Base-by-base conservation (phyloP, 2,329 filamentous ascomycete genomes). In the Aureobasidium uvarum region DNA sequence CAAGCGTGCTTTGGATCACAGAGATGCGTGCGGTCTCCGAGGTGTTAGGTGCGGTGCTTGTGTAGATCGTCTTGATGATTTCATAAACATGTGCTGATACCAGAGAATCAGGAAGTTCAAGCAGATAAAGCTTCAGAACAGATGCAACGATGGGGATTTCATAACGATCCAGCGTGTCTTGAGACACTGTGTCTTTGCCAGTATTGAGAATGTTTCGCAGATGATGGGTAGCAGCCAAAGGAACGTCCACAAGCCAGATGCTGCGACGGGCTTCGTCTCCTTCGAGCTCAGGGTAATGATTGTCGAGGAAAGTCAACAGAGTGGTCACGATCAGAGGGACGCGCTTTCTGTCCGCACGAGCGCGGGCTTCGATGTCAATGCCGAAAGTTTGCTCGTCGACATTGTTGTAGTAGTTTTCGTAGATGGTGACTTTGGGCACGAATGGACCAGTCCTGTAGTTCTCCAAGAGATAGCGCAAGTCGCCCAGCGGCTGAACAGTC, bases 381-480 rank as follows among this genome's bases (percentile, higher is more conserved):
- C 96, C 95, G 75, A 98, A 99, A 0, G 92, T 96, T 83, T 98
- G 93, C 74, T 97, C 93, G 76, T 97, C 95, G 28, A 97, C 92
- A 70, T 91, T 92, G 78, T 97, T 97, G 81, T 99, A 99, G 80
- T 99, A 99, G 77, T 98, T 99, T 79, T 99, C 95, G 77, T 99
- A 99, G 3, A 92, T 89, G 54, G 92, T 87, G 33, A 98, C 94
- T 72, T 86, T 93, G 10, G 95, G 95, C 60, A 92, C 86, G 75
- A 96, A 99, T 70, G 89, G 91, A 68, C 95, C 95, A 7, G 95
- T 99, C 68, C 93, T 89, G 79, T 99, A 99, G 75, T 94, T 99
- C 80, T 99, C 95, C 52, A 99, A 83, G 67, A 99, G 84, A 76
- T 98, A 99, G 69, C 95, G 86, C 70, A 99, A 81, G 77, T 99